Conservation (phyloP, 495 filamentous ascomycete genomes). For the Neurospora tetrasperma region DNA sequence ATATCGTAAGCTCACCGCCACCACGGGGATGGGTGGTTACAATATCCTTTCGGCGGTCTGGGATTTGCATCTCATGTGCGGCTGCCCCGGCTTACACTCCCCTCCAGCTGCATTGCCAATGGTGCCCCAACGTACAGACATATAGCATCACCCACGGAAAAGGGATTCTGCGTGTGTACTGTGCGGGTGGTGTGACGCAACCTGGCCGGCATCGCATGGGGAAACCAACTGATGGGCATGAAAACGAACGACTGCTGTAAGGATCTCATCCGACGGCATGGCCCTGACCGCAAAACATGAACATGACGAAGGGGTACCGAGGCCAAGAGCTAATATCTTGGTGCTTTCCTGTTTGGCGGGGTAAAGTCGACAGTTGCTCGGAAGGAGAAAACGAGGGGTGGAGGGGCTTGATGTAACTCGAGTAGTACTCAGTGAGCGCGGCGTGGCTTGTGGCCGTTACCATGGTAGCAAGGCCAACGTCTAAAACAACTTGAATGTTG, state of each 20-base stretch:
- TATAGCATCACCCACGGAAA: background rate
- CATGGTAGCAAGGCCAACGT: background rate
- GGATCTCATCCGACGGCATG: background rate
- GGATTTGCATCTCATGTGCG: background rate
- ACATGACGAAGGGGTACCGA: background rate
- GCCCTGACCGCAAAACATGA: background rate
- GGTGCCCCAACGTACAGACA: background rate
- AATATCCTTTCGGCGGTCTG: background rate
- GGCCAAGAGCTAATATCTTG: background rate
- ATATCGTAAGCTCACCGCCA: background rate
- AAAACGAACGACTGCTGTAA: background rate
- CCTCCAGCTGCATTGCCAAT: background rate
- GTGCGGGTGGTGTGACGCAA: background rate
- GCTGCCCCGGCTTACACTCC: background rate
- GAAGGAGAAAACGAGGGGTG: background rate
- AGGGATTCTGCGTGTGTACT: background rate
- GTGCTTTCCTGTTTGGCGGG: background rate
- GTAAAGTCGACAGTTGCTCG: background rate
- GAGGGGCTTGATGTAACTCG: background rate
- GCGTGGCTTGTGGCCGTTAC: background rate
- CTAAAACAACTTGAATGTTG: background rate
- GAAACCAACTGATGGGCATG: background rate
- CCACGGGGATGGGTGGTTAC: background rate
- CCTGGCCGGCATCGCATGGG: background rate
- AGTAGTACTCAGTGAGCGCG: background rate